Percentiles rank a stretch among this genome's conserved stretches.
These are phyloP conservation scores for Citrus medica DNA, from an alignment of 345 rosid genomes.

Conservation along the genomic window DNA sequence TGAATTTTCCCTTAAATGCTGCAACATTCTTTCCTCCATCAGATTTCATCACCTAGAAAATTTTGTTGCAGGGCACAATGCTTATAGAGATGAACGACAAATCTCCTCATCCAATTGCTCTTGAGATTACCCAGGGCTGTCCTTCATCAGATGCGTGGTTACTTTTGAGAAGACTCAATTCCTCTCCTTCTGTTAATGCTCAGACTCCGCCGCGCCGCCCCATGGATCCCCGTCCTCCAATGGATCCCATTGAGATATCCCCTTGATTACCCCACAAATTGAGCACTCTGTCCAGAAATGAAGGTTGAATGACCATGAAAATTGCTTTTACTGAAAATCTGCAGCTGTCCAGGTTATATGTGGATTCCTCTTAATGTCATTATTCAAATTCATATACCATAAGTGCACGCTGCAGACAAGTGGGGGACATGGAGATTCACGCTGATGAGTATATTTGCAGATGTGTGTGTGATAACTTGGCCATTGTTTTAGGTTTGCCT, in stretches of 20 bases:
- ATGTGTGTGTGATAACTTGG: background rate
- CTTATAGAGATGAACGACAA: conserved; percentile 55
- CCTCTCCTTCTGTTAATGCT: conserved; percentile 12
- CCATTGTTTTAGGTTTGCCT: background rate
- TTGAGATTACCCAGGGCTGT: conserved; percentile 75
- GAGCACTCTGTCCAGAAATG: background rate
- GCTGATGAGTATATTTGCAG: background rate
- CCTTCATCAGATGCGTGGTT: conserved; percentile 63
- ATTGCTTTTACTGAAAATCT: background rate
- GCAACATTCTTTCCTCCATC: background rate
- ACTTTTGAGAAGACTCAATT: conserved; percentile 61
- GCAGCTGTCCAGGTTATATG: background rate
- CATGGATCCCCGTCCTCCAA: conserved; percentile 12
- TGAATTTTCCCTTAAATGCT: background rate
- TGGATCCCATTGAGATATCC: conserved; percentile 33
- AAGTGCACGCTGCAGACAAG: no score
- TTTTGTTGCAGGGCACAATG: conserved; percentile 68
- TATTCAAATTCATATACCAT: background rate
- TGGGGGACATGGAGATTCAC: background rate
- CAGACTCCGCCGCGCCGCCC: conserved; percentile 17
- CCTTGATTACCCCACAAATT: conserved; percentile 32
- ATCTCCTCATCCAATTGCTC: conserved; percentile 58
- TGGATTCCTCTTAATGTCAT: background rate
- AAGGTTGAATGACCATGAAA: background rate
- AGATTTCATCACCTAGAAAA: background rate